Conservation (phyloP, 139 green algal genomes). For the Ettlia oleoabundans region DNA sequence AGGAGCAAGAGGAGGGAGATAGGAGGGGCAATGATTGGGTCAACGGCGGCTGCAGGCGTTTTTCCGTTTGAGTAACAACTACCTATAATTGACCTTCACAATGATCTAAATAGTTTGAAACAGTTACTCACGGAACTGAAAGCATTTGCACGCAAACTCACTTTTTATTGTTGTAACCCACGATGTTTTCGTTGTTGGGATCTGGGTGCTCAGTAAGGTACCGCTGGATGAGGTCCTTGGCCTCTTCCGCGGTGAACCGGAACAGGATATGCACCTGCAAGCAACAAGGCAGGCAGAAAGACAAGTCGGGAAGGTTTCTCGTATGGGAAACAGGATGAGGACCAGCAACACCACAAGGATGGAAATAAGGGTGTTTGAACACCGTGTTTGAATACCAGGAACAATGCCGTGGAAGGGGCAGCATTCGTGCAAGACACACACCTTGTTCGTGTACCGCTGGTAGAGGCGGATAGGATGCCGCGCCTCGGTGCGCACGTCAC, state of each 20-base stretch:
- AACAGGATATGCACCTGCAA: slow-evolving; percentile 80
- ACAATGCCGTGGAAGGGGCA: too few species aligned
- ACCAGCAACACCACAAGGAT: too few species aligned
- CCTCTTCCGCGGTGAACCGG: slow-evolving; percentile 95
- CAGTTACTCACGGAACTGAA: background rate
- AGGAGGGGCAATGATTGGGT: too few species aligned
- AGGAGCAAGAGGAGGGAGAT: too few species aligned
- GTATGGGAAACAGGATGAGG: too few species aligned
- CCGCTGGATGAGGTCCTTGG: slow-evolving; percentile 92
- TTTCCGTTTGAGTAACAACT: too few species aligned
- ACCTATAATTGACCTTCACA: too few species aligned
- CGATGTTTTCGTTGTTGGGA: slow-evolving; percentile 99
- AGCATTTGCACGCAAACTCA: background rate
- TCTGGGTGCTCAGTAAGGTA: slow-evolving; percentile 99
- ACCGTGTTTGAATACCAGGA: too few species aligned
- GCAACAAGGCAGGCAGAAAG: background rate
- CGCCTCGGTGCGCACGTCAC: slow-evolving; percentile 85
- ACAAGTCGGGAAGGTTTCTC: background rate
- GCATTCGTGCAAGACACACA: too few species aligned
- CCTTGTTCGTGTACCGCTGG: slow-evolving; percentile 91
- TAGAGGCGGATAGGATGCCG: slow-evolving; percentile 98
- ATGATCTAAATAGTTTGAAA: too few species aligned
- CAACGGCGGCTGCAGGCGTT: too few species aligned
- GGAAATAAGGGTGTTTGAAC: too few species aligned
- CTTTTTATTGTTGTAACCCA: slow-evolving; percentile 97